A percentile compares a stretch with the other conserved stretches of the same genome.
These are phyloP conservation scores for Suillus hirtellus DNA, from an alignment of 768 basidiomycete genomes.

Conservation along the genomic window DNA sequence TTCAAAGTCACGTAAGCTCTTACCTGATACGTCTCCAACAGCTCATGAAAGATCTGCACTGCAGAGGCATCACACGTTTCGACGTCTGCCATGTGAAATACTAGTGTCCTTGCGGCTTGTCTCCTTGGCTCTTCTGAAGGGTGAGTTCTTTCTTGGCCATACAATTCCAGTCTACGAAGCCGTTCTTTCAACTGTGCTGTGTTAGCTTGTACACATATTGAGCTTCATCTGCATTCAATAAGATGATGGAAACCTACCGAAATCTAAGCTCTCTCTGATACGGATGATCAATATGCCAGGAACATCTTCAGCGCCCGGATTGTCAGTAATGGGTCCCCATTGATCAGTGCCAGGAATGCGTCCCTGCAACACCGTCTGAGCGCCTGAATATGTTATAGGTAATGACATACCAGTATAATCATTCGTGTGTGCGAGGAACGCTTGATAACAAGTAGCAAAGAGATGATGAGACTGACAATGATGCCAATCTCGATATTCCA, in stretches of 20 bases:
- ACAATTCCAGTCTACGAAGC: conserved; percentile 82
- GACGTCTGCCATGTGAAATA: conserved; percentile 94
- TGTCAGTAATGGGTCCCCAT: conserved; percentile 91
- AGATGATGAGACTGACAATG: conserved; percentile 83
- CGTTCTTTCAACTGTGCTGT: conserved; percentile 50
- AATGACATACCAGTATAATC: conserved; percentile 72
- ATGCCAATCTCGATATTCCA: conserved; percentile 94
- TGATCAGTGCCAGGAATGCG: conserved; percentile 83
- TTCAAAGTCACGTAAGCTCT: conserved; percentile 11
- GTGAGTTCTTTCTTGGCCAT: conserved; percentile 77
- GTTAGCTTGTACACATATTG: conserved; percentile 7
- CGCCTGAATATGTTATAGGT: not conserved
- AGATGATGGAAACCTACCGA: conserved; percentile 53
- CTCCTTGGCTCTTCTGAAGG: conserved; percentile 86
- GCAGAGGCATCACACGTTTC: conserved; percentile 90
- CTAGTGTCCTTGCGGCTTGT: conserved; percentile 71
- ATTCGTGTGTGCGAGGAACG: conserved; percentile 88
- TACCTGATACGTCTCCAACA: conserved; percentile 78
- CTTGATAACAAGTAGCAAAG: conserved; percentile 85
- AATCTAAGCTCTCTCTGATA: conserved; percentile 88
- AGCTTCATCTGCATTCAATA: not conserved
- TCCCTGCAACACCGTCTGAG: conserved; percentile 49
- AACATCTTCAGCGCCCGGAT: conserved; percentile 79
- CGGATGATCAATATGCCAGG: conserved; percentile 85
- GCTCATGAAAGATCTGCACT: conserved; percentile 79